A percentile compares a stretch with the other conserved stretches of the same genome.
phyloP scores from a whole-genome alignment of 2,329 filamentous ascomycete species.

The Blumeriella jaapii region DNA sequence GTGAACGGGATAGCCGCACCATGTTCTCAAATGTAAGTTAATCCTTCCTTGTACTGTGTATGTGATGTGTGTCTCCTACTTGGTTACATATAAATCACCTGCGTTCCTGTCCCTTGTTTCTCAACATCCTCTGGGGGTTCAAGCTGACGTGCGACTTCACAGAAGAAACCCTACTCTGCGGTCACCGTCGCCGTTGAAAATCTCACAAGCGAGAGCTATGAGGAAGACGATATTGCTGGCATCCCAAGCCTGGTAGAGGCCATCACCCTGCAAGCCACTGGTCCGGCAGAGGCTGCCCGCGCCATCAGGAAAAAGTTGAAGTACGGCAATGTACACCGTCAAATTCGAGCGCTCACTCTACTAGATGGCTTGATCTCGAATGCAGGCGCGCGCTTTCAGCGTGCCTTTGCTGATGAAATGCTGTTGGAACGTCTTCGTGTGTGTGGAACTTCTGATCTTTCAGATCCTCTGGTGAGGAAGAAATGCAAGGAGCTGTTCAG shows the following conservation, averaged over 20 bases:
- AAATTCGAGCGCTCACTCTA: conserved; percentile 77
- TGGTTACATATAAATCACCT: no score
- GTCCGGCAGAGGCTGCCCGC: conserved; percentile 79
- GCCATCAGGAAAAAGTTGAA: conserved; percentile 97
- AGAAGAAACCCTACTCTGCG: conserved; percentile 85
- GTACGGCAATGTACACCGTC: conserved; percentile 88
- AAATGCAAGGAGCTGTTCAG: conserved; percentile 83
- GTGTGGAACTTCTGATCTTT: conserved; percentile 72
- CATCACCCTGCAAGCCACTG: conserved; percentile 76
- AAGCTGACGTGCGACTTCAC: conserved; percentile 1
- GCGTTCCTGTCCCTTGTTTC: no score
- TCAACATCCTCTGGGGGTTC: no score
- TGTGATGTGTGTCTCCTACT: no score
- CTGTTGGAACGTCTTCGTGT: conserved; percentile 84
- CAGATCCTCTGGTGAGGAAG: conserved; percentile 73
- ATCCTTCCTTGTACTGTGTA: no score
- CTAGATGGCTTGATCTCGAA: conserved; percentile 93
- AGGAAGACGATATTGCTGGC: conserved; percentile 83
- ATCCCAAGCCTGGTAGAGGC: conserved; percentile 92
- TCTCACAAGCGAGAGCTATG: conserved; percentile 78
- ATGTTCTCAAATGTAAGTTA: conserved; percentile 6
- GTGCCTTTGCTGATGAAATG: conserved; percentile 79
- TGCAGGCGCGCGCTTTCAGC: conserved; percentile 76
- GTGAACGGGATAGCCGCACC: neutral
- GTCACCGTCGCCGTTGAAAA: conserved; percentile 88